Conservation (phyloP, 768 basidiomycete genomes). For the Collybia sp. region DNA sequence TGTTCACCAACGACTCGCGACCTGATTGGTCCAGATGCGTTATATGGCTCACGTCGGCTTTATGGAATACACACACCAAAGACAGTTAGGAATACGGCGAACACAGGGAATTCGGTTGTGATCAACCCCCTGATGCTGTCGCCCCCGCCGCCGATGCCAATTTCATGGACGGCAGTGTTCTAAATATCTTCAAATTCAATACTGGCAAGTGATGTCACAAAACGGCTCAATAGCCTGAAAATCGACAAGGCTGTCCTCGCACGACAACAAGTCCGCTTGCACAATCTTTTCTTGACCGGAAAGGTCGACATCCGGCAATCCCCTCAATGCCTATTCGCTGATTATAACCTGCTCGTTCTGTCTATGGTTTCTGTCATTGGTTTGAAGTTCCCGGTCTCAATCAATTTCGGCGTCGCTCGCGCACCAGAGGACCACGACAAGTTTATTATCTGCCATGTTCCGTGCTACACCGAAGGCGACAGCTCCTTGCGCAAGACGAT, state of each 20-base stretch:
- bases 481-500: conserved; percentile 89
- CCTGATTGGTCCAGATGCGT: conserved; percentile 96
- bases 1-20: conserved; percentile 79
- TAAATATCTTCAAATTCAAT: conserved; percentile 71
- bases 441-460: conserved; percentile 89
- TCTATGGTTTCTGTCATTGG: conserved; percentile 50
- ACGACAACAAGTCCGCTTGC: conserved; percentile 81
- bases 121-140: conserved; percentile 60
- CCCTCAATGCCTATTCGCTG: conserved; percentile 86
- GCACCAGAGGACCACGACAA: conserved; percentile 89
- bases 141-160: conserved; percentile 39
- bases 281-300: conserved; percentile 90
- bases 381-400: conserved; percentile 63
- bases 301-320: conserved; percentile 91
- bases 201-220: conserved; percentile 83
- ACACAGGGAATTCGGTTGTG: conserved; percentile 57
- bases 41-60: conserved; percentile 88
- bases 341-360: conserved; percentile 84
- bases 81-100: conserved; percentile 70
- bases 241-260: conserved; percentile 58
- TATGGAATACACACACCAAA: conserved; percentile 76
- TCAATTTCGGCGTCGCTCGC: conserved; percentile 80
- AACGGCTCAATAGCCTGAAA: conserved; percentile 55
- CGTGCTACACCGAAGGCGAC: conserved; percentile 95
- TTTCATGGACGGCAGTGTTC: conserved; percentile 73